Base-by-base conservation (phyloP, 2,329 filamentous ascomycete species). In the Pseudopyrenochaeta lycopersici region DNA sequence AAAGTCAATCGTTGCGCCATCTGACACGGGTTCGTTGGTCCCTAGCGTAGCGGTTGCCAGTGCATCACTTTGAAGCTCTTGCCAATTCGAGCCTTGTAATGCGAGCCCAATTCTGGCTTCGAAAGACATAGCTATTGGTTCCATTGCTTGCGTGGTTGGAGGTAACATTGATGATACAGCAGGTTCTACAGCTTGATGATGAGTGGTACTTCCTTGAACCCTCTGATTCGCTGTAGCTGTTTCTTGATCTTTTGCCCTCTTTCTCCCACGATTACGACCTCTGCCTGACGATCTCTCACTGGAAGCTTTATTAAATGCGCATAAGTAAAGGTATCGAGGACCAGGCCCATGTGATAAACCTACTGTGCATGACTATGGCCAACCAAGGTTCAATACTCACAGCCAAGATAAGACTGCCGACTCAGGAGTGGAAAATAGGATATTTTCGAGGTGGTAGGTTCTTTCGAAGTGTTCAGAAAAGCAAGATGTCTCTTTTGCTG, bases 31-130 rank as follows among this genome's bases (percentile, higher is more conserved):
- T 15, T 46, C 50, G 9, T 30, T 31, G 18, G 29, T 17, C 9
- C 15, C 32, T 17, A 33, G 44, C 5, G 31, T 23, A 7, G 43
- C 30, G 5, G 14, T 11, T 5, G 35, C 20, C 21, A 21, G 29
- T 32, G 33, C 29, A 15, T 10, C 52, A 29, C 18, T 41, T 39
- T 58, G 57, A 10, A 63, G 46, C 15, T 56, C 44, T 46, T 63
- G 54, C 60, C 60, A 63, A 35, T 40, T 52, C 4, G 46, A 48
- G 12, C 60, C 60, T 9, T 41, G 40, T 41, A 63, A 48, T 2
- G 60, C 60, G 17, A 56, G 36, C 12, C 49, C 57, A 10, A 63
- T 60, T 32, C 47, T 60, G 9, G 49, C 49, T 31, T 60, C 60
- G 29, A 63, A 61, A 21, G 58, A 61, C 10, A 58, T 32, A 18